A percentile compares a stretch with the other conserved stretches of the same genome.
These are phyloP conservation scores for Penicillium sumatraense DNA, from an alignment of 2,329 filamentous ascomycete species.

Conservation along the genomic window DNA sequence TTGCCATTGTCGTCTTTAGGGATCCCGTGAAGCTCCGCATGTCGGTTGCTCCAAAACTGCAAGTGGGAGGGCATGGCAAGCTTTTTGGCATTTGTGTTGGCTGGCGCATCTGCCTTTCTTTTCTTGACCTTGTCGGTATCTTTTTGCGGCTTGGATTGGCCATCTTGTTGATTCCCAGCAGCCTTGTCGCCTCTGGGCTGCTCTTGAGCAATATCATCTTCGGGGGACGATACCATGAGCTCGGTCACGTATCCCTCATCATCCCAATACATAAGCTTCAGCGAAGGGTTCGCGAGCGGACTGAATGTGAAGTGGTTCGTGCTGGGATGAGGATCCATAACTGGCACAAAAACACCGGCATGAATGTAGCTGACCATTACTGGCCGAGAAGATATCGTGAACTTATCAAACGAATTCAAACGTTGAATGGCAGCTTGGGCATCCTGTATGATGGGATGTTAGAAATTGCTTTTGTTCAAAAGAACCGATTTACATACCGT, in stretches of 20 bases:
- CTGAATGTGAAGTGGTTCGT: constrained; percentile 70
- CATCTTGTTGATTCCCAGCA: constrained; percentile 22
- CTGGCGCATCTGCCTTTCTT: constrained; percentile 49
- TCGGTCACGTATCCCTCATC: constrained; percentile 72
- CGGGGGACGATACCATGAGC: constrained; percentile 60
- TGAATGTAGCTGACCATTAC: constrained; percentile 77
- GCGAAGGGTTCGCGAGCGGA: constrained; percentile 68
- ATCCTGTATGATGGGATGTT: constrained; percentile 50
- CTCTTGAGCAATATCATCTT: constrained; percentile 40
- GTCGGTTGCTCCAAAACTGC: constrained; percentile 73
- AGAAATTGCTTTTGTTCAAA: constrained; percentile 10
- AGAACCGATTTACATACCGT: constrained; percentile 47
- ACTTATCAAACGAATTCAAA: constrained; percentile 72
- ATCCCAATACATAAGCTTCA: constrained; percentile 78
- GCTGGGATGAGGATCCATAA: constrained; percentile 63
- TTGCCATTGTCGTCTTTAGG: constrained; percentile 37
- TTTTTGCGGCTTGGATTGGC: constrained; percentile 39
- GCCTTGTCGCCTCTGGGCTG: constrained; percentile 29
- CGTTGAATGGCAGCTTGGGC: constrained; percentile 75
- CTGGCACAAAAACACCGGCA: constrained; percentile 81
- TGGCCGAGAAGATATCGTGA: constrained; percentile 75
- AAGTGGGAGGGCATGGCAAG: constrained; percentile 66
- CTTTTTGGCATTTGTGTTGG: constrained; percentile 44
- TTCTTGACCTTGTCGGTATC: constrained; percentile 53
- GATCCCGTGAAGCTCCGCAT: constrained; percentile 67